Conservation (phyloP, 2,329 filamentous ascomycete genomes). For the Colletotrichum tanaceti region DNA sequence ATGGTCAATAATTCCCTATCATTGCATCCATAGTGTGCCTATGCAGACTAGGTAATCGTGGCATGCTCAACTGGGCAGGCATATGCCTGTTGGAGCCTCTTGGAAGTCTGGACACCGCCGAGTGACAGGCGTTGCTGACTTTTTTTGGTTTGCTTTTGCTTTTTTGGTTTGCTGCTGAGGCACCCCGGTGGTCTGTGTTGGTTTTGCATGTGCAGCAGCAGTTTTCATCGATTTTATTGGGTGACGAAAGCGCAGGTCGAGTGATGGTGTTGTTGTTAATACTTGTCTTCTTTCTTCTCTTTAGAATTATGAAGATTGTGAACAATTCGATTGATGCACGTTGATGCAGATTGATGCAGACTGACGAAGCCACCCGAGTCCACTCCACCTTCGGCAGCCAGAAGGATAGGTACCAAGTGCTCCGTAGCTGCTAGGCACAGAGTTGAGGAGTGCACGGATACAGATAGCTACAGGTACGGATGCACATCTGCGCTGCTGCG, state of each 20-base stretch:
- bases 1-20: neutral
- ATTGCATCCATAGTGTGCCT: neutral
- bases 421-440: neutral
- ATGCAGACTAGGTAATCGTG: neutral
- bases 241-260: slow-evolving; percentile 3
- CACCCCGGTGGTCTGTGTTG: slow-evolving; percentile 30
- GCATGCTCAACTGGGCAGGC: slow-evolving; percentile 22
- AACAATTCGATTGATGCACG: neutral
- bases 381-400: neutral
- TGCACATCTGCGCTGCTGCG: no score
- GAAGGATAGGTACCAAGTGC: no score
- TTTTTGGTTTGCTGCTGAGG: neutral
- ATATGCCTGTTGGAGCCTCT: slow-evolving; percentile 25
- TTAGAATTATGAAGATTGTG: neutral
- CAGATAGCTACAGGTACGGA: no score
- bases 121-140: slow-evolving; percentile 10
- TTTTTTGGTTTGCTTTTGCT: neutral
- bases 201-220: slow-evolving; percentile 38
- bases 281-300: no score
- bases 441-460: no score
- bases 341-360: neutral
- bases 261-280: neutral
- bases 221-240: slow-evolving; percentile 35
- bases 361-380: neutral
- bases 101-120: neutral